Base-by-base conservation (phyloP, 2,329 filamentous ascomycete genomes). In the Xylariaceae sp. region DNA sequence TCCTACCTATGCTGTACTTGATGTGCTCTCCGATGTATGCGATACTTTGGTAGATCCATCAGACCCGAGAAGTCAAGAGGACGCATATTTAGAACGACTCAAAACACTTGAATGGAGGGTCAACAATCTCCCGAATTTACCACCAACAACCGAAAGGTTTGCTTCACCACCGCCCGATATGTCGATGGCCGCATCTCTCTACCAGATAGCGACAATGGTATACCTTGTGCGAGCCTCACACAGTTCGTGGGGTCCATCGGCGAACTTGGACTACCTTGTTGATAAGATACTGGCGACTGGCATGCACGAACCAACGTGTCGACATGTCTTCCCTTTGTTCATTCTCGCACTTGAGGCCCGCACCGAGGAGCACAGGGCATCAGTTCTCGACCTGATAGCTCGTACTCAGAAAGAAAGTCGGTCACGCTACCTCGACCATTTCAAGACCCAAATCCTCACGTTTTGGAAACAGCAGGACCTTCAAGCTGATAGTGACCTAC, bases 381-480 rank as follows among this genome's bases (percentile, higher is more conserved):
- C 54, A 2, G 58, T 67, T 3, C 44, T 67, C 3, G 49, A 52
- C 6, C n/a, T 68, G 11, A 59, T 68, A 5, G 55, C 59, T 1
- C 55, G 60, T 11, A 62, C 57, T 0, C 51, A 62, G 39, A 48
- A 17, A 21, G 29, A 27, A 6, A 22, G 23, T 5, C 47, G 36
- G 19, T 22, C 32, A 1, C 48, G 64, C 2, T 64, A 54, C 37
- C 52, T 66, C 22, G 29, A 42, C 10, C 44, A 42, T 1, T 47
- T 65, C n/a, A 53, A 37, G 7, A 25, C 38, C 2, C 54, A 49
- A 2, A 58, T 67, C 3, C 54, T 58, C 29, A 52, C 59, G 0
- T 52, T 66, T 16, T 67, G 65, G 65, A 56, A 59, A 38, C 64
- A 67, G 43, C 60, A 59, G 37, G 65, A 67, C 40, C 55, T 67